Base-by-base conservation (phyloP, 345 rosid genomes). In the Linum tenue region DNA sequence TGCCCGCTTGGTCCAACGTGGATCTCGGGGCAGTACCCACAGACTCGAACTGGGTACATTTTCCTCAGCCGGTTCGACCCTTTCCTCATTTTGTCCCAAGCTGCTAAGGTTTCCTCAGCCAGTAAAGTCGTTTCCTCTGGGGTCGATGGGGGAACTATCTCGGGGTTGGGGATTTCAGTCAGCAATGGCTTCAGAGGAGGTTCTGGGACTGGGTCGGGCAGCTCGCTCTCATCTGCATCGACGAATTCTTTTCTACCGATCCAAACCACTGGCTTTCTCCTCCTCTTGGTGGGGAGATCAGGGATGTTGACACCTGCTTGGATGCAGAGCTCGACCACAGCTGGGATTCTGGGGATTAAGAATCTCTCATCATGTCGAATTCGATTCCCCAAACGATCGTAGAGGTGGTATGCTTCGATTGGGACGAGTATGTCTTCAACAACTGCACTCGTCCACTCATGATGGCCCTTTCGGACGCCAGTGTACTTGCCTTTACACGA, bases 11-110 rank as follows among this genome's bases (percentile, higher is more conserved):
- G 78, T 59, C 97, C 97, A 3, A 92, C 89, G 14, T 92, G 97
- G 40, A 92, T 84, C 75, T 94, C 97, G 0, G 96, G 99, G 70
- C 99, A 94, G 71, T 90, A 94, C 42, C 99, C 99, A 51, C 99
- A 94, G 40, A 90, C 97, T 80, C 97, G 81, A 53, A 88, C 96
- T 0, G 64, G 80, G 78, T 94, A 94, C 86, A 88, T 72, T 78
- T 70, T 80, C 99, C 88, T 94, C 59, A 94, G 80, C 84, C 62
- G 88, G 76, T 80, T 88, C 69, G 96, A 76, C 66, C 96, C 97
- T 76, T 76, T 72, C 79, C 90, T 82, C 96, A 90, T 81, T 62
- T 79, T 76, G 66, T 83, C 88, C 97, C 96, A 94, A 15, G 85
- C 89, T 31, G 72, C 64, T 38, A 88, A 75, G 10, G 96, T 94